Conservation (phyloP, 306 rosid species). For the Vigna unguiculata region DNA sequence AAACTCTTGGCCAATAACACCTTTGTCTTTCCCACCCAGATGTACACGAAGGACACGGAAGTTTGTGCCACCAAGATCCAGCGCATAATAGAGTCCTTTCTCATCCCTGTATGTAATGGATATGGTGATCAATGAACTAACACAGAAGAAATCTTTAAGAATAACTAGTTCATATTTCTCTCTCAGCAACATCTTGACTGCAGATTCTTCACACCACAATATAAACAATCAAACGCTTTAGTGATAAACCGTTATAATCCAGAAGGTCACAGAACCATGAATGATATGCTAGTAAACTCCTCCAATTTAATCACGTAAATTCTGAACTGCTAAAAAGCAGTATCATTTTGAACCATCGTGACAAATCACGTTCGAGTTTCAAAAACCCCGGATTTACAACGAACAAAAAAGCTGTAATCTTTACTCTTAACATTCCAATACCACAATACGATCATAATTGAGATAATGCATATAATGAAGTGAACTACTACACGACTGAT, state of each 20-base stretch:
- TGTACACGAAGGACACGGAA: slow-evolving; percentile 92
- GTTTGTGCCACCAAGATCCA: slow-evolving; percentile 97
- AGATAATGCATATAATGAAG: slow-evolving; percentile 20
- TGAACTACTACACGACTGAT: slow-evolving; percentile 2
- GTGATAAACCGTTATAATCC: slow-evolving; percentile 23
- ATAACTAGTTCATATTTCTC: slow-evolving; percentile 21
- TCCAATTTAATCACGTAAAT: not conserved
- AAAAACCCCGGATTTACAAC: not conserved
- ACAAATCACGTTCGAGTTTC: not conserved
- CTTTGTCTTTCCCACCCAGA: slow-evolving; percentile 78
- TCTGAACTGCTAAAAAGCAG: slow-evolving; percentile 3
- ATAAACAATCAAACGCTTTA: slow-evolving; percentile 34
- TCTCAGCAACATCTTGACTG: not conserved
- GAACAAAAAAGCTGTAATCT: slow-evolving; percentile 3
- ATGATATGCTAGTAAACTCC: slow-evolving; percentile 1
- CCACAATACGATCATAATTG: slow-evolving; percentile 20
- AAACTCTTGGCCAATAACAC: slow-evolving; percentile 65
- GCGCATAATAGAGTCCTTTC: slow-evolving; percentile 82
- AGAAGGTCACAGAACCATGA: slow-evolving; percentile 12
- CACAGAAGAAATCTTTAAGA: not conserved
- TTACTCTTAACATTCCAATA: not conserved
- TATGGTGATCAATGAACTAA: slow-evolving; percentile 18
- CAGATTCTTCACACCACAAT: slow-evolving; percentile 22
- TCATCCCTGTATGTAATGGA: slow-evolving; percentile 64
- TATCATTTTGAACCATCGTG: slow-evolving; percentile 17